Base-by-base conservation (phyloP, 768 basidiomycete genomes). In the Leccinellum rugosiceps region DNA sequence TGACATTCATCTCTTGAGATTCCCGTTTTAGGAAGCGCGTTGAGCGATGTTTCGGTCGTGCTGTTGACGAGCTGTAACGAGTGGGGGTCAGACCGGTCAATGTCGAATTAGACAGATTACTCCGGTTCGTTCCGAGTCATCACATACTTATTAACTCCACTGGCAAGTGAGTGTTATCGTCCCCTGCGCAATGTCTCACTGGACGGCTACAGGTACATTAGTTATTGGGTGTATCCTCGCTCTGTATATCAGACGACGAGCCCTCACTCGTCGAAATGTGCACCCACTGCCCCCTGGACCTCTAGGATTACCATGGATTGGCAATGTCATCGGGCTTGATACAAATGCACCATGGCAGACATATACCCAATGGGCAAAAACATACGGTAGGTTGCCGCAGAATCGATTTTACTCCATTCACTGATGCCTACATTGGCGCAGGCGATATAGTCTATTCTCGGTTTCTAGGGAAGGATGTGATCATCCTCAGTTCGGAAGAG, bases 401-500 rank as follows among this genome's bases (percentile, higher is more conserved):
- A 17, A 9, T 21, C 15, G 15, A 43, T 23, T 17, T 21, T 35
- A 9, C 11, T 38, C 34, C 26, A 50, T 50, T 11, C 25, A 26
- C 26, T 52, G 13, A 52, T 50, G 23, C 26, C 21, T 6, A 59
- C 14, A 9, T 19, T 14, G 34, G 34, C 17, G 4, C 32, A 78
- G 74, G 78, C 2, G 65, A 77, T 84, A 9, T 84, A 9, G 75
- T 84, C 30, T 78, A 78, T 19, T 77, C 81, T 48, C 72, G 73
- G 15, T 68, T 79, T n/a, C 75, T 79, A 58, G 80, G 78, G 55
- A 71, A 73, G 15, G 69, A 67, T n/a, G 72, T 76, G 21, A 67
- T 83, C 44, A 65, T 83, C 44, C 63, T 83, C 41, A 82, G 79
- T 64, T 73, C 73, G 10, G 68, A 68, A 28, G 74, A 76, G 57